A percentile compares a stretch with the other conserved stretches of the same genome.
Evolutionary conservation across 2,329 filamentous ascomycete genomes (phyloP).

Genomic region (Claviceps paspali): DNA sequence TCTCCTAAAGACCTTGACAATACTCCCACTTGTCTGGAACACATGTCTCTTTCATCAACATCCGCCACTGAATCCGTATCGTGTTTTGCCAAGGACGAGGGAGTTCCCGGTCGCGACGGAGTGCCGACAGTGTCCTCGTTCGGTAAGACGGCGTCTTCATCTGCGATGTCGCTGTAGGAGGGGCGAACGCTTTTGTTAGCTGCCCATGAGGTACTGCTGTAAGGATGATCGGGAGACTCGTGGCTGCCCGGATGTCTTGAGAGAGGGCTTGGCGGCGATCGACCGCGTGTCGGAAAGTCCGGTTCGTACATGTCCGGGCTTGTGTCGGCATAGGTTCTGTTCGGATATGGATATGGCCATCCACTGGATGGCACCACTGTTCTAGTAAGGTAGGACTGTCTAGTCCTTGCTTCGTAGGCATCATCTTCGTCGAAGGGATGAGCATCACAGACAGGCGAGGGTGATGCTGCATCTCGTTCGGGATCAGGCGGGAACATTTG

Average conservation of each 20-base stretch:
- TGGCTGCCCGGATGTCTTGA: constrained; percentile 27
- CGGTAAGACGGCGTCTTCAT: constrained; percentile 8
- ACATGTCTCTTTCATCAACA: neutral
- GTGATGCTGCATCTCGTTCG: constrained; percentile 11
- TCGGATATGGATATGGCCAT: constrained; percentile 28
- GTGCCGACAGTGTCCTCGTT: constrained; percentile 2
- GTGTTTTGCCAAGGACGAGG: neutral
- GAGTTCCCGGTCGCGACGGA: neutral
- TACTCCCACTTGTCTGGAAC: constrained; percentile 2
- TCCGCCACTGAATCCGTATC: constrained; percentile 1
- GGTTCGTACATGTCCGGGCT: constrained; percentile 23
- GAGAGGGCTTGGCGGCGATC: constrained; percentile 37
- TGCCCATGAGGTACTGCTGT: constrained; percentile 22
- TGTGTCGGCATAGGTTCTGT: constrained; percentile 22
- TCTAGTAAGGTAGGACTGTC: constrained; percentile 19
- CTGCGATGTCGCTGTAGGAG: constrained; percentile 22
- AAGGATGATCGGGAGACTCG: constrained; percentile 14
- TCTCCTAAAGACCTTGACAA: constrained; percentile 5
- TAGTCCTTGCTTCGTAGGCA: constrained; percentile 19
- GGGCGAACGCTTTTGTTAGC: constrained; percentile 23
- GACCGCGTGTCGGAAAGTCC: constrained; percentile 33
- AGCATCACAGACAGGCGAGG: constrained; percentile 26
- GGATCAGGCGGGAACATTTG: constrained; percentile 42
- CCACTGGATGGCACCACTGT: constrained; percentile 26
- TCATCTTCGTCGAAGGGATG: constrained; percentile 24